Base-by-base conservation (phyloP, 129 eudicot species). In the Mikania micrantha region DNA sequence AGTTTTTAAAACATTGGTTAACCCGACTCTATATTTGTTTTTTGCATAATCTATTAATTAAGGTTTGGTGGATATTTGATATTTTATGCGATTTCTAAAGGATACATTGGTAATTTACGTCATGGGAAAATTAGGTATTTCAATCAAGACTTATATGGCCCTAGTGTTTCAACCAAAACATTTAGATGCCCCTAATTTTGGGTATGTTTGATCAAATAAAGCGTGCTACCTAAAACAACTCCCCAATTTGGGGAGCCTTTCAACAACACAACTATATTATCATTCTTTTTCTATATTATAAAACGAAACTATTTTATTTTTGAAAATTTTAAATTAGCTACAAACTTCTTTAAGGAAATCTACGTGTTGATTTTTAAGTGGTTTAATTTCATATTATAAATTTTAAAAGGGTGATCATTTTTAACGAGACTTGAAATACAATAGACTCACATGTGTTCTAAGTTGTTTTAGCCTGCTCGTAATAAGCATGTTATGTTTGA, bases 241-340 rank as follows among this genome's bases (percentile, higher is more conserved):
- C 62, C 39, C 42, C 25, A 63, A 63, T 73, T 73, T 73, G 10
- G 71, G 63, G 54, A 73, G 15, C 9, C 50, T 56, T 54, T 56
- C 25, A 22, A 56, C 31, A 38, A 53, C 20, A 9, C 44, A 45
- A 72, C 54, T 38, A 54, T 24, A 24, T 25, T 25, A 12, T 24
- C 35, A 25, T 25, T 3, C 11, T 25, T 24, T 3, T 12, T 54
- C 4, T 21, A 24, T 54, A 25, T 54, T 3, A 54, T 25, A 25
- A 25, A 27, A 54, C 16, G 24, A 53, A 11, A 39, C 53, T 1
- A 5, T 47, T 47, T 17, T 0, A 0, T 5, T 16, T 47, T 47
- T 47, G 5, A 17, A 47, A 16, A 47, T 16, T 17, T 16, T 15
- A 16, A 47, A 17, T 16, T 16, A 1, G 7, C 19, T 15, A 44